phyloP scores from a whole-genome alignment of 495 filamentous ascomycete genomes.

The Annulohypoxylon moriforme region DNA sequence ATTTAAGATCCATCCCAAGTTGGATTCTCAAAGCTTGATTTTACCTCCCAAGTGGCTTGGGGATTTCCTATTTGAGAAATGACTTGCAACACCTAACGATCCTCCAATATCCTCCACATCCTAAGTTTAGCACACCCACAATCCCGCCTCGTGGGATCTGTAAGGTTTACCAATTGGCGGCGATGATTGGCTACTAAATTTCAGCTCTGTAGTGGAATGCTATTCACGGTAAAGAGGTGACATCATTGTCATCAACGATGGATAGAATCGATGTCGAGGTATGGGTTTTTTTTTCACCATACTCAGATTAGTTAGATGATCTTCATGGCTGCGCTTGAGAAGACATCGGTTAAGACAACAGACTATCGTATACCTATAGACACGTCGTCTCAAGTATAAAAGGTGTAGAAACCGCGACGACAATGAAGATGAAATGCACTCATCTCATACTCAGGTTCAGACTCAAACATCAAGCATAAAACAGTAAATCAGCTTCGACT shows the following conservation, averaged over 20 bases:
- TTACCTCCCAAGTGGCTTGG: not conserved
- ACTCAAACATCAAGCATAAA: not conserved
- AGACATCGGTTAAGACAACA: not conserved
- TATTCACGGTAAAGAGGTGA: conserved; percentile 1
- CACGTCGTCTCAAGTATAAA: not conserved
- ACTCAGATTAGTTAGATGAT: not conserved
- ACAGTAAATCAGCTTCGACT: not conserved
- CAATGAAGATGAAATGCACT: not conserved
- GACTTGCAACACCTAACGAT: not conserved
- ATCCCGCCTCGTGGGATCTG: not conserved
- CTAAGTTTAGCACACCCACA: conserved; percentile 4
- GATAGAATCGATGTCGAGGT: not conserved
- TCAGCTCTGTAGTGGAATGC: not conserved
- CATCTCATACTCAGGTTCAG: not conserved
- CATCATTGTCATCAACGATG: not conserved
- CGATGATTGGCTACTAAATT: not conserved
- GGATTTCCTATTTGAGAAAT: not conserved
- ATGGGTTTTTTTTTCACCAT: not conserved
- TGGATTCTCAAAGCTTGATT: not conserved
- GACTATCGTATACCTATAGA: not conserved
- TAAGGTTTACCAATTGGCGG: not conserved
- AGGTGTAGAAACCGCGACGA: not conserved
- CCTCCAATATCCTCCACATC: not conserved
- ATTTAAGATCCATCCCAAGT: not conserved
- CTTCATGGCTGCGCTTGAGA: not conserved